Conservation (phyloP, 306 rosid species). For the Gastrolobium villosum region DNA sequence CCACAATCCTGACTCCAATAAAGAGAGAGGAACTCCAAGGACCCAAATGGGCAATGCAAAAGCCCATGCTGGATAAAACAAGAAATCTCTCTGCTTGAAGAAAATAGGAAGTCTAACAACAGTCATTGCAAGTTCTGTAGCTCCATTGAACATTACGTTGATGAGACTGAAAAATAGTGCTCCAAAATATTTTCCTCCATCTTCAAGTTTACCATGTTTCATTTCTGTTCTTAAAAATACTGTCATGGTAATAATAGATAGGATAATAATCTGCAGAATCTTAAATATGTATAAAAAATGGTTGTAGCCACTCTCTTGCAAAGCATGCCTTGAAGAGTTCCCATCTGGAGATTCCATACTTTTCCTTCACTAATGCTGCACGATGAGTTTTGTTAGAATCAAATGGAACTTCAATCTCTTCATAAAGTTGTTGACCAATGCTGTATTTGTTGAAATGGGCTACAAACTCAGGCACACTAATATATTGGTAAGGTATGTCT, state of each 20-base stretch:
- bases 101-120: constrained; percentile 67
- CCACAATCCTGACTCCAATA: constrained; percentile 77
- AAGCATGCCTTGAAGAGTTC: constrained; percentile 76
- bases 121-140: constrained; percentile 70
- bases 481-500: constrained; percentile 59
- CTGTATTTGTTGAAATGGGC: constrained; percentile 52
- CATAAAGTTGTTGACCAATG: constrained; percentile 50
- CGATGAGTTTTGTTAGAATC: constrained; percentile 55
- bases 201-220: constrained; percentile 62
- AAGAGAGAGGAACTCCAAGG: constrained; percentile 66
- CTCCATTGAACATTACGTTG: constrained; percentile 80
- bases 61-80: constrained; percentile 75
- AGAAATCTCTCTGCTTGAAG: constrained; percentile 74
- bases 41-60: constrained; percentile 77
- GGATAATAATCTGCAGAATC: constrained; percentile 63
- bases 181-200: constrained; percentile 66
- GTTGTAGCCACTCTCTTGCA: constrained; percentile 74
- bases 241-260: constrained; percentile 66
- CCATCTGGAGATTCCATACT: constrained; percentile 70
- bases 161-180: constrained; percentile 72
- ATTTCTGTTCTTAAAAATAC: constrained; percentile 71
- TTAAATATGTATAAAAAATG: constrained; percentile 69
- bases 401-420: constrained; percentile 58
- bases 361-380: constrained; percentile 63
- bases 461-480: constrained; percentile 63